Evolutionary conservation across 73 alveolate genomes (phyloP).

Genomic region (Paramecium pentaurelia): DNA sequence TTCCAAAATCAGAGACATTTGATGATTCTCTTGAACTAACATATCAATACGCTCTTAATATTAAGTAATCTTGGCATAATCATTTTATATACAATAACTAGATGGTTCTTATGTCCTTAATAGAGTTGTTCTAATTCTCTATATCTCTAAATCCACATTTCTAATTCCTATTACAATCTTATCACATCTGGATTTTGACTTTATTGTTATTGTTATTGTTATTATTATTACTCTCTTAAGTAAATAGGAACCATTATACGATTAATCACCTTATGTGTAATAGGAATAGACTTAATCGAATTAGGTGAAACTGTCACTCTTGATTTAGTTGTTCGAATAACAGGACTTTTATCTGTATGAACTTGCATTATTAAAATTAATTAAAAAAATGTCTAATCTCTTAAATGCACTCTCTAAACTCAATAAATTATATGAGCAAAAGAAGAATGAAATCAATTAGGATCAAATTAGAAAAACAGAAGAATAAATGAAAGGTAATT

Average conservation of each 20-base stretch:
- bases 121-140: neutral
- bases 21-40: neutral
- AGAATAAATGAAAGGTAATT: neutral
- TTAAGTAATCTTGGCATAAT: neutral
- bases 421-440: neutral
- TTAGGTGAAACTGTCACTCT: constrained; percentile 24
- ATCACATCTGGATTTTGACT: neutral
- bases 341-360: neutral
- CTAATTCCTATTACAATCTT: constrained; percentile 3
- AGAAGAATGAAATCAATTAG: neutral
- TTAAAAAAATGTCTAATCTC: neutral
- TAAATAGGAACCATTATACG: constrained; percentile 7
- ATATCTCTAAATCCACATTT: constrained; percentile 36
- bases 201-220: neutral
- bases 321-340: neutral
- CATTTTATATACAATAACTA: constrained; percentile 16
- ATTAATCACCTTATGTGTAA: constrained; percentile 26
- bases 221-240: neutral
- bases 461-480: constrained; percentile 1
- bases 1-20: neutral
- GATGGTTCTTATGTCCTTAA: neutral
- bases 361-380: neutral
- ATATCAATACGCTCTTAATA: constrained; percentile 20
- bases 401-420: constrained; percentile 12
- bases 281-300: neutral